Evolutionary conservation across 225 moss, liverwort and hornwort species (phyloP), one percentile per base, ranked within the genome.

Genomic region (Pseudisothecium myosuroides): DNA sequence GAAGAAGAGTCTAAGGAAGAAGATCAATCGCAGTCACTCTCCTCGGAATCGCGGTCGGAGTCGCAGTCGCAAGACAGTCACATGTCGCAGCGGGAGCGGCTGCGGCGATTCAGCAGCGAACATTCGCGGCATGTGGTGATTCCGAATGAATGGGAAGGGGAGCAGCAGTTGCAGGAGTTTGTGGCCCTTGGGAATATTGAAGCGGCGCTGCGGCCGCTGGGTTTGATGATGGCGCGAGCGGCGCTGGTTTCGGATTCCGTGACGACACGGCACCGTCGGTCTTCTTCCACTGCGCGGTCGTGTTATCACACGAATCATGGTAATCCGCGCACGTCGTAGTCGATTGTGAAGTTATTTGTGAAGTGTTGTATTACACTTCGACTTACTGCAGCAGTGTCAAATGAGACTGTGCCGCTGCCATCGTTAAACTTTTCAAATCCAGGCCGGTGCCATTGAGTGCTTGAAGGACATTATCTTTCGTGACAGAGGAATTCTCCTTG

Each of bases 371-470:
- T 54, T 83, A 86, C 83, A 88, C 94, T 95, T 75, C 95, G 87
- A 78, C 96, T 91, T 81, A 95, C 95, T 82, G 97, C 93, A 12
- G 92, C 87, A 45, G 93, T 93, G 76, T 98, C 95, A 81, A 96
- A 96, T 32, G 96, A 92, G 31, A 96, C 95, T 26, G 89, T 5
- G 58, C 80, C 29, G 58, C 92, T 95, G 89, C 98, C 95, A 59
- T 96, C 94, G 58, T 28, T 39, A 28, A 41, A 28, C 80, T 79
- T 92, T 69, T 91, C 81, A 81, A 61, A 86, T 66, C 83, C 90
- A 74, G 90, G 91, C 94, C 93, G 76, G 94, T 92, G 31, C 90
- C 92, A 84, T 92, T 95, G 74, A 97, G 92, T 55, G 96, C 92
- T 81, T 84, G 64, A 32, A 91, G 77, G 22, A 97, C 94, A 82